Evolutionary conservation across 2,329 filamentous ascomycete genomes (phyloP), one percentile per base, ranked within the genome.

Genomic region (Tolypocladium album): DNA sequence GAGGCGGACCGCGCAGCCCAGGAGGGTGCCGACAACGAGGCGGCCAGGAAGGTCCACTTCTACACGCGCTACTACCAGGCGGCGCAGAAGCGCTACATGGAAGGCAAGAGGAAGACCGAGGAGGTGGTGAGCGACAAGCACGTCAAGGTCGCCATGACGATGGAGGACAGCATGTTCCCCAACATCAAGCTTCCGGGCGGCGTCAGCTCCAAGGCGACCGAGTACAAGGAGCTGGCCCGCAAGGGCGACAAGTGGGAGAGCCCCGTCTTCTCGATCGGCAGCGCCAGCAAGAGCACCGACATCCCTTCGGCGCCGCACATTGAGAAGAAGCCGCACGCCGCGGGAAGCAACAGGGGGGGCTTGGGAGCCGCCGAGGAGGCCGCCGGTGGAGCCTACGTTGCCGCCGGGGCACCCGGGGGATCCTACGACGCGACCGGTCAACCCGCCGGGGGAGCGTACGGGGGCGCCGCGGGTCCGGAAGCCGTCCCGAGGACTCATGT

Each of bases 241-340:
- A 91, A 94, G 84, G 94, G 94, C 58, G 89, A 96, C 60, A 88
- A 86, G 74, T 99, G 94, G 94, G 88, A 96, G 80, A 95, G 89
- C 62, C 91, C 93, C 12, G 86, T 99, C 69, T 99, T 99, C 79
- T 88, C 85, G 62, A 88, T 97, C 67, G 93, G 94, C 56, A 82
- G 78, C 52, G 92, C 92, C 13, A 79, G 83, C 59, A 86, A 88
- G 75, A 91, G 89, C 50, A 81, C 76, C 31, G 83, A 88, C 68
- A 81, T 97, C 52, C 92, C 92, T 1, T 71, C 69, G n/a, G 76
- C 80, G 2, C 82, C 82, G 31, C 71, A 75, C 60, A 75, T 85
- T 15, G 72, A 75, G 61, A 76, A 76, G 62, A 85, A 84, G 74
- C 56, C 66, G 3, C 70, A 68, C 34, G 55, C 64, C 4, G 64